A percentile compares a stretch with the other conserved stretches of the same genome.
phyloP scores from a whole-genome alignment of 306 rosid genomes.

The Casuarina cunninghamiana region DNA sequence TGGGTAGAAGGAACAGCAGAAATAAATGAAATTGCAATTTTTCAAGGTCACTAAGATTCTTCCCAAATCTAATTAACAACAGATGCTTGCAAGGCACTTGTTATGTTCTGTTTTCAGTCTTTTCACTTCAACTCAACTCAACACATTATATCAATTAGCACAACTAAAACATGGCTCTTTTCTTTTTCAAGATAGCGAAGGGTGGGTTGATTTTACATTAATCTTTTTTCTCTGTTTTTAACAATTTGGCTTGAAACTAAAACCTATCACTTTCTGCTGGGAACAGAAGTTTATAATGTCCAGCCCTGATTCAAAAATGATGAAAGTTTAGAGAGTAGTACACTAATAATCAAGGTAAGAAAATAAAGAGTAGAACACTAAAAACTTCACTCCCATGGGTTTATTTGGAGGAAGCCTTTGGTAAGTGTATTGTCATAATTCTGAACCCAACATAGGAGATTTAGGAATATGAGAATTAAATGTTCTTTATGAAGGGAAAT shows the following conservation, averaged over 20 bases:
- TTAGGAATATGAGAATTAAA: not conserved
- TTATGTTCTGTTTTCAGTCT: not conserved
- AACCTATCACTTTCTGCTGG: not conserved
- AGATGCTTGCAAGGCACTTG: not conserved
- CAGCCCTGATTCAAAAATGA: not conserved
- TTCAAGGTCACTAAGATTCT: not conserved
- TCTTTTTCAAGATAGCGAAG: not conserved
- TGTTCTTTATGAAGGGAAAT: not conserved
- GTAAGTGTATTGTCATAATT: not conserved
- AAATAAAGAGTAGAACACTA: not conserved
- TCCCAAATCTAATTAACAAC: not conserved
- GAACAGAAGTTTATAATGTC: not conserved
- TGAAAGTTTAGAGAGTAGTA: not conserved
- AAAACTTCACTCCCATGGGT: not conserved
- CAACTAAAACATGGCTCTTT: not conserved
- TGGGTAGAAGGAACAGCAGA: not conserved
- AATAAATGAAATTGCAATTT: not conserved
- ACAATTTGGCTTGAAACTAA: not conserved
- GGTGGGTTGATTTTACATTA: not conserved
- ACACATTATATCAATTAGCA: not conserved
- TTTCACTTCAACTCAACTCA: not conserved
- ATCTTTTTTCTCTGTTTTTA: not conserved
- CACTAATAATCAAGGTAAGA: not conserved
- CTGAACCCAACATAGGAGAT: not conserved
- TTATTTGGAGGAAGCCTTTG: not conserved